phyloP scores from a whole-genome alignment of 805 yeast genomes.

The Cyberlindnera mrakii region DNA sequence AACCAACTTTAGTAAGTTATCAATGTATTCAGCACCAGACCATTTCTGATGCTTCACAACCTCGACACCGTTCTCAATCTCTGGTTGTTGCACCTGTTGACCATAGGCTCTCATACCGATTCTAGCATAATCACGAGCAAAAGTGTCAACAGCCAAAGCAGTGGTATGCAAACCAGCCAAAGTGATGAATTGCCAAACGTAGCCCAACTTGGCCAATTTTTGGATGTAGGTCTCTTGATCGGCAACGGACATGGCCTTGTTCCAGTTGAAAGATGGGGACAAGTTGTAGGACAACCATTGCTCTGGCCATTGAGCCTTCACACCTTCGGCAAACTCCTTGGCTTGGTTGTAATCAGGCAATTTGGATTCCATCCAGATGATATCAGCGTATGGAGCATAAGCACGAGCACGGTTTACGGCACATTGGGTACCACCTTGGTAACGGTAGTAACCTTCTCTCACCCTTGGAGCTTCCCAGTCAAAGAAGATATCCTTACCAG shows the following conservation, averaged over 20 bases:
- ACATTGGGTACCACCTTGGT: slow-evolving; percentile 94
- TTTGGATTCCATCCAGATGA: slow-evolving; percentile 98
- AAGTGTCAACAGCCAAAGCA: slow-evolving; percentile 84
- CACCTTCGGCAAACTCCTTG: slow-evolving; percentile 90
- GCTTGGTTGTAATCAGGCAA: slow-evolving; percentile 93
- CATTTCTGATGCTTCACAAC: slow-evolving; percentile 97
- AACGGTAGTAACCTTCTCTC: slow-evolving; percentile 95
- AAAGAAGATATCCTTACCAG: slow-evolving; percentile 81
- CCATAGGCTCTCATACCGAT: slow-evolving; percentile 97
- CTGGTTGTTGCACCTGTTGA: slow-evolving; percentile 76
- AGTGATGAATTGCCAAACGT: slow-evolving; percentile 96
- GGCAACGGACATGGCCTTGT: slow-evolving; percentile 77
- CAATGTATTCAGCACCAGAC: slow-evolving; percentile 98
- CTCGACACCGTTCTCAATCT: slow-evolving; percentile 84
- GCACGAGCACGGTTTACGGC: slow-evolving; percentile 96
- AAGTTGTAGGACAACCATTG: slow-evolving; percentile 97
- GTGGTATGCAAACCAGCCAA: slow-evolving; percentile 96
- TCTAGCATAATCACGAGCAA: slow-evolving; percentile 69
- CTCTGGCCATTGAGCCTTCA: slow-evolving; percentile 70
- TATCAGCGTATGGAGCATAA: slow-evolving; percentile 89
- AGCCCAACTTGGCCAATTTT: slow-evolving; percentile 83
- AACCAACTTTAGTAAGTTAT: slow-evolving; percentile 79
- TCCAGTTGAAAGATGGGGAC: slow-evolving; percentile 98
- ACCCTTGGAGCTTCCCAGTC: slow-evolving; percentile 95
- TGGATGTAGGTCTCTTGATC: slow-evolving; percentile 90